These are phyloP conservation scores for Suhomyces ambrosiae DNA, from an alignment of 1,139 yeast species.

Conservation along the genomic window DNA sequence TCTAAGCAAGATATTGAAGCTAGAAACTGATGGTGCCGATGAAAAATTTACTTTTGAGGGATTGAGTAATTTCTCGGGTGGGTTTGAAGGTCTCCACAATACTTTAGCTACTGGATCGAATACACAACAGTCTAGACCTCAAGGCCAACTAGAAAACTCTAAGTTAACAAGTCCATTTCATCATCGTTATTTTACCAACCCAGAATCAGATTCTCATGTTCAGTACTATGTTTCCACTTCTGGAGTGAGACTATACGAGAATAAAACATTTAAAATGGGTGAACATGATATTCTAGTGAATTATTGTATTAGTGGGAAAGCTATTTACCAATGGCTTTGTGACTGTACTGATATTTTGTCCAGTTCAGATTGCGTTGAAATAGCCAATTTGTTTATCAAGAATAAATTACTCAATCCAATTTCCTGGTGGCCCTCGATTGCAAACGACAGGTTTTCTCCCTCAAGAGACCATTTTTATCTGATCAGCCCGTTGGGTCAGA, in stretches of 20 bases:
- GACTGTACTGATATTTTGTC: slow-evolving; percentile 80
- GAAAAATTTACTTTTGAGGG: slow-evolving; percentile 5
- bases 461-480: slow-evolving; percentile 25
- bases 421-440: slow-evolving; percentile 14
- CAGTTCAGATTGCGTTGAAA: slow-evolving; percentile 58
- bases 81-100: background rate
- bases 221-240: slow-evolving; percentile 74
- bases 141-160: background rate
- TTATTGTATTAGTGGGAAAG: slow-evolving; percentile 70
- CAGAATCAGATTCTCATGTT: slow-evolving; percentile 78
- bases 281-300: slow-evolving; percentile 29
- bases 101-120: background rate
- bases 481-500: slow-evolving; percentile 23
- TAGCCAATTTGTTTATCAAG: slow-evolving; percentile 59
- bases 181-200: slow-evolving; percentile 81
- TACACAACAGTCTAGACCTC: background rate
- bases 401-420: slow-evolving; percentile 53
- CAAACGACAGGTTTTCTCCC: slow-evolving; percentile 15
- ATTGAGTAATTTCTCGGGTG: slow-evolving; percentile 1
- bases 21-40: background rate
- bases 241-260: slow-evolving; percentile 64
- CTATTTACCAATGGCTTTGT: slow-evolving; percentile 82
- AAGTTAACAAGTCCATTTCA: slow-evolving; percentile 60
- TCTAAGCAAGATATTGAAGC: background rate
- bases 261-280: slow-evolving; percentile 34